Conservation (phyloP, 106 monocot genomes). For the Narthecium ossifragum region DNA sequence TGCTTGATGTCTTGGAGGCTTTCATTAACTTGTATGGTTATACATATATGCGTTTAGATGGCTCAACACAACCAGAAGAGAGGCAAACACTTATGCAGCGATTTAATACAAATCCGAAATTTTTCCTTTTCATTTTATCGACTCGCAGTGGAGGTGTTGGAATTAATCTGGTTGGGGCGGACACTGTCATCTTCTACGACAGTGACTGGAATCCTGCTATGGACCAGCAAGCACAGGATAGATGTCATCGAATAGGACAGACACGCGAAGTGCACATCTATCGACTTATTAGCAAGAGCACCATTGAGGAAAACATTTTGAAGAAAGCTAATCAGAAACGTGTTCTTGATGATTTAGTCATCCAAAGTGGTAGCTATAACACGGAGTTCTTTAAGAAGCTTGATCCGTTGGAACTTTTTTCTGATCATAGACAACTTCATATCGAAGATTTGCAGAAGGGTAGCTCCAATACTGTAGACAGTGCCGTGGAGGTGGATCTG, state of each 20-base stretch:
- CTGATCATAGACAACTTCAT: slow-evolving; percentile 48
- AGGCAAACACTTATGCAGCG: slow-evolving; percentile 98
- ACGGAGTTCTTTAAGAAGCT: slow-evolving; percentile 98
- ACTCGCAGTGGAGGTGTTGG: slow-evolving; percentile 99
- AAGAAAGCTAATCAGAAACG: slow-evolving; percentile 99
- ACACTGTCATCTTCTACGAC: slow-evolving; percentile 99
- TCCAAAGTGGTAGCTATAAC: slow-evolving; percentile 98
- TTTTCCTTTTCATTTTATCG: slow-evolving; percentile 92
- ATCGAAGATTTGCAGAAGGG: slow-evolving; percentile 29
- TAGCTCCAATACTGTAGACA: slow-evolving; percentile 20
- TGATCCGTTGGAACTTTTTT: slow-evolving; percentile 90
- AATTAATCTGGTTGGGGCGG: slow-evolving; percentile 96
- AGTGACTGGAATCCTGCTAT: slow-evolving; percentile 99
- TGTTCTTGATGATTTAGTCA: slow-evolving; percentile 91
- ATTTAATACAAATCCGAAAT: slow-evolving; percentile 93
- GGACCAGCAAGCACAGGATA: slow-evolving; percentile 99
- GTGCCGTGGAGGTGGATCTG: slow-evolving; percentile 18
- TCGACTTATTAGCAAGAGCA: slow-evolving; percentile 86
- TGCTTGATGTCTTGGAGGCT: slow-evolving; percentile 95
- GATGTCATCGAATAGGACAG: slow-evolving; percentile 98
- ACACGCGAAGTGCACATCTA: slow-evolving; percentile 98
- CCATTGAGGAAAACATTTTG: slow-evolving; percentile 97
- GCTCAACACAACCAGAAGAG: slow-evolving; percentile 94
- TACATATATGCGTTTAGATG: slow-evolving; percentile 98
- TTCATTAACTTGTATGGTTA: slow-evolving; percentile 99